Evolutionary conservation across 495 filamentous ascomycete species (phyloP).

Genomic region (Neurospora sublineolata): DNA sequence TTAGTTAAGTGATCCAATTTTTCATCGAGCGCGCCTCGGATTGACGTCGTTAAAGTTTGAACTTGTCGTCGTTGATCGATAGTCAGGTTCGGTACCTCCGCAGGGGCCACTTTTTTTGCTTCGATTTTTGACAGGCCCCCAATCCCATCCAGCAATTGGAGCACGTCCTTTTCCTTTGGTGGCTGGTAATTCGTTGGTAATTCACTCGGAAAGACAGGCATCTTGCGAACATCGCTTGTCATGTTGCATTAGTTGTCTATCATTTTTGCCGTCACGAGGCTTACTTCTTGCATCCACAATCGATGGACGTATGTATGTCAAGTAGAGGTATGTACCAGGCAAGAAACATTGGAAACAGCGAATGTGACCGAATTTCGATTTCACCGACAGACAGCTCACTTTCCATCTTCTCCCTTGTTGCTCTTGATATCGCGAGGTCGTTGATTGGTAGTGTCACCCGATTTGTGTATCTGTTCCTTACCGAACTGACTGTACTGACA

Average conservation of each 20-base stretch:
- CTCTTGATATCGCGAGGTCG: background rate
- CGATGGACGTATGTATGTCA: background rate
- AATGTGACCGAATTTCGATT: background rate
- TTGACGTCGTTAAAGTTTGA: background rate
- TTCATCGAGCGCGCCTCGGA: background rate
- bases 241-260: background rate
- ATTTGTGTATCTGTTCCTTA: background rate
- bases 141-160: background rate
- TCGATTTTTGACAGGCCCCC: background rate
- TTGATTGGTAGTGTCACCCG: background rate
- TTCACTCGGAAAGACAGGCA: background rate
- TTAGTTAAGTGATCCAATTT: background rate
- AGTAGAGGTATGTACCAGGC: background rate
- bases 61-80: background rate
- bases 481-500: background rate
- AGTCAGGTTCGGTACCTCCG: background rate
- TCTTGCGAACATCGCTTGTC: background rate
- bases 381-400: background rate
- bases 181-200: background rate
- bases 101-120: background rate
- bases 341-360: background rate
- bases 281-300: constrained; percentile 10
- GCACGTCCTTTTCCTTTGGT: background rate
- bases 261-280: background rate
- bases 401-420: background rate